Conservation (phyloP, 805 yeast species). For the Kodamaea sagamina region DNA sequence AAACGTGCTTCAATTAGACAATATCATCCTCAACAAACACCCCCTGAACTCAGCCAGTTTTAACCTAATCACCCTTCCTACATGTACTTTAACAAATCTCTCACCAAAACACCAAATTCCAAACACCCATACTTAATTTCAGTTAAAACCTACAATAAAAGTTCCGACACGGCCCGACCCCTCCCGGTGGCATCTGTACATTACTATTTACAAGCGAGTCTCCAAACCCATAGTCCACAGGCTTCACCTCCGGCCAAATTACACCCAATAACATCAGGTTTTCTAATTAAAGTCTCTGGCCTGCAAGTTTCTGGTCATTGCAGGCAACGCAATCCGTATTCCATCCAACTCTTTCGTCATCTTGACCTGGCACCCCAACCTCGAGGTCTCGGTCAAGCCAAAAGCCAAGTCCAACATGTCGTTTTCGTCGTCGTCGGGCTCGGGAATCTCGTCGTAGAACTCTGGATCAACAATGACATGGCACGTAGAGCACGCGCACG, state of each 20-base stretch:
- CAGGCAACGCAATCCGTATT: conserved; percentile 90
- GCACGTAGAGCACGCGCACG: conserved; percentile 98
- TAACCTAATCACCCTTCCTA: too few species aligned
- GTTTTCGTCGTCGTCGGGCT: conserved; percentile 96
- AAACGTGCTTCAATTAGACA: too few species aligned
- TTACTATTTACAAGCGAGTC: too few species aligned
- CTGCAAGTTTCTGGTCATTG: conserved; percentile 94
- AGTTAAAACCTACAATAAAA: too few species aligned
- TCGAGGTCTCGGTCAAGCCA: conserved; percentile 94
- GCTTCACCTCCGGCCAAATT: neutral
- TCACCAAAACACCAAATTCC: too few species aligned
- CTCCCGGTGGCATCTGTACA: too few species aligned
- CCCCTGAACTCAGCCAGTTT: too few species aligned
- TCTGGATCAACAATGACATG: conserved; percentile 97
- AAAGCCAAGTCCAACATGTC: conserved; percentile 98
- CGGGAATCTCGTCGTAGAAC: conserved; percentile 85
- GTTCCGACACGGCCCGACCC: too few species aligned
- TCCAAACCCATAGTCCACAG: too few species aligned
- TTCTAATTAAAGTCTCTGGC: conserved; percentile 60
- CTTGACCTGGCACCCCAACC: conserved; percentile 90
- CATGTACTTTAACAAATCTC: too few species aligned
- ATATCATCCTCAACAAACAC: too few species aligned
- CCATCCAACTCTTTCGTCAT: conserved; percentile 94
- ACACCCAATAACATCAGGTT: neutral
- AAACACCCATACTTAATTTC: too few species aligned